Evolutionary conservation across 1,139 yeast genomes (phyloP).

Genomic region (Candida frijolesensis): DNA sequence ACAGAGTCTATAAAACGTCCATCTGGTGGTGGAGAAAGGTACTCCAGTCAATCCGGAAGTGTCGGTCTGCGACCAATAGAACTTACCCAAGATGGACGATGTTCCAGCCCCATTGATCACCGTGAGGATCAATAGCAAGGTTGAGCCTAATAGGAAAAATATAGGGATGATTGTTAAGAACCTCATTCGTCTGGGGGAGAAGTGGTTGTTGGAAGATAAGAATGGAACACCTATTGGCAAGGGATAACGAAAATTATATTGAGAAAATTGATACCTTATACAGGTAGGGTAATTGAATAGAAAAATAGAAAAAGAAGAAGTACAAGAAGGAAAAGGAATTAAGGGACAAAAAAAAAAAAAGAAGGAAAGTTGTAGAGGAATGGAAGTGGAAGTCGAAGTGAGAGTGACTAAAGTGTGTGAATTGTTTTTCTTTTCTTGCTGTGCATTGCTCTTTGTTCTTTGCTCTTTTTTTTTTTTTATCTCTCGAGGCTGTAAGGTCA

Average conservation of each 20-base stretch:
- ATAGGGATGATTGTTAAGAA: slow-evolving; percentile 27
- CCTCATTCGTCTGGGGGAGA: slow-evolving; percentile 12
- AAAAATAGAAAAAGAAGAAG: background rate
- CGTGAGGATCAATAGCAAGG: slow-evolving; percentile 61
- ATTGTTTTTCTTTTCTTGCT: background rate
- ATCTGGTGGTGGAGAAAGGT: slow-evolving; percentile 34
- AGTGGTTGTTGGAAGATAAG: background rate
- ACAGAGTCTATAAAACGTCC: slow-evolving; percentile 76
- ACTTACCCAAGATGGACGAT: slow-evolving; percentile 49
- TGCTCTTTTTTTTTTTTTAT: background rate
- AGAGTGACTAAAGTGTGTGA: background rate
- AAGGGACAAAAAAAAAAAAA: background rate
- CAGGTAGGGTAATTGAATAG: background rate
- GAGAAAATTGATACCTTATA: background rate
- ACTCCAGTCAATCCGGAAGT: slow-evolving; percentile 54
- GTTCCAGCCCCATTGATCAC: slow-evolving; percentile 63
- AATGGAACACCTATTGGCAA: background rate
- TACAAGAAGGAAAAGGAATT: background rate
- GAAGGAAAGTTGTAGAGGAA: background rate
- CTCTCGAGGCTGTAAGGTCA: slow-evolving; percentile 1
- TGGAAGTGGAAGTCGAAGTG: background rate
- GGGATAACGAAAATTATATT: background rate
- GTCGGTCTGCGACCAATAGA: slow-evolving; percentile 74
- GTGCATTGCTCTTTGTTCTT: background rate
- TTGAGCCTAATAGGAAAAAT: slow-evolving; percentile 39